Percentiles rank a stretch among this genome's conserved stretches.
Conservation (phyloP, 2,329 filamentous ascomycete species). For the Elsinoe perseae region DNA sequence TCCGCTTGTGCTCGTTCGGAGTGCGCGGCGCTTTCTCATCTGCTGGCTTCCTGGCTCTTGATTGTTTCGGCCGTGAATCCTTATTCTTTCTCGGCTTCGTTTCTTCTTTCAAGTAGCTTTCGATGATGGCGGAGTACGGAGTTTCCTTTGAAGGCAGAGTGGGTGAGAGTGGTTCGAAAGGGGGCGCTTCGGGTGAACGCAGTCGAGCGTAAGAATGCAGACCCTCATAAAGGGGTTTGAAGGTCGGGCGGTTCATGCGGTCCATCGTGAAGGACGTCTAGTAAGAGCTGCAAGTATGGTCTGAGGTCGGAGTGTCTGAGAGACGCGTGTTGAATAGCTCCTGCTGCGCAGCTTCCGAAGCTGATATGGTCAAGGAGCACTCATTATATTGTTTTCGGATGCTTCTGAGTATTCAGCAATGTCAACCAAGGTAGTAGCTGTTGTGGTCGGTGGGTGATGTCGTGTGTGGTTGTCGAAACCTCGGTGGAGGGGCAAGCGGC, state of each 20-base stretch:
- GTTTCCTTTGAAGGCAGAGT: slow-evolving; percentile 27
- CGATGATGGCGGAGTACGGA: slow-evolving; percentile 21
- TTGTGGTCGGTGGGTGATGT: not conserved
- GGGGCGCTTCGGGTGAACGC: slow-evolving; percentile 27
- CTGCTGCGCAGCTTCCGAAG: not conserved
- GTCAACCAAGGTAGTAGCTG: no score
- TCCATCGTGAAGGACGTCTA: not conserved
- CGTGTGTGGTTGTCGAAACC: slow-evolving; percentile 12
- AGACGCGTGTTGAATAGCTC: slow-evolving; percentile 12
- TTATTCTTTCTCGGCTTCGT: slow-evolving; percentile 6
- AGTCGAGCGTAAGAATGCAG: slow-evolving; percentile 21
- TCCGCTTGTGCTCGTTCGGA: slow-evolving; percentile 14
- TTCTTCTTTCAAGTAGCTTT: not conserved
- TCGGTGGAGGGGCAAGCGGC: slow-evolving; percentile 12
- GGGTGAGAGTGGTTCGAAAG: slow-evolving; percentile 30
- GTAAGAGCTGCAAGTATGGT: slow-evolving; percentile 15
- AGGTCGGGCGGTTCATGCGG: slow-evolving; percentile 24
- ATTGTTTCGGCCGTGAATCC: slow-evolving; percentile 18
- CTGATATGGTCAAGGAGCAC: not conserved
- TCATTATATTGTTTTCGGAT: slow-evolving; percentile 1
- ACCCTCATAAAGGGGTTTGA: slow-evolving; percentile 23
- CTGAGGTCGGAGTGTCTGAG: slow-evolving; percentile 11
- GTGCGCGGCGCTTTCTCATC: slow-evolving; percentile 25
- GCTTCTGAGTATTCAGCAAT: not conserved
- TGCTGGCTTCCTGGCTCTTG: slow-evolving; percentile 15